Base-by-base conservation (phyloP, 2,329 filamentous ascomycete species). In the Hymenoscyphus scutula region DNA sequence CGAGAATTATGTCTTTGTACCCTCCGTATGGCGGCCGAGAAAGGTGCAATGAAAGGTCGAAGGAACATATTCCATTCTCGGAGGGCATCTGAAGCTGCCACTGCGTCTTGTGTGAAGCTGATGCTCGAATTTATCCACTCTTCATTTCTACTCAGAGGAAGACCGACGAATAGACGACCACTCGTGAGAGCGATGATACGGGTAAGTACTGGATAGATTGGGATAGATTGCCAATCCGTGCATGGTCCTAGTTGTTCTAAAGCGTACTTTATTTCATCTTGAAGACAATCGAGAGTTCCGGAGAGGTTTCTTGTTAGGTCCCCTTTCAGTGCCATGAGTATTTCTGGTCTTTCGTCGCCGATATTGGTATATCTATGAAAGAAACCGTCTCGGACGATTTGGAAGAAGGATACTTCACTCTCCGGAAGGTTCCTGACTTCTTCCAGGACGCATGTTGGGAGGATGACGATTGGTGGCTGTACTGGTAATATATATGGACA, bases 101-200 rank as follows among this genome's bases (percentile, higher is more conserved):
- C 23, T 64, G 25, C 23, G 41, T 67, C 58, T 11, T 54, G 53
- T 1, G 68, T 66, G 51, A 69, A 70, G 8, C 57, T 58, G 32
- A 67, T 70, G 0, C 67, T 67, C 1, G 65, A 56, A 7, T 65
- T 30, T 4, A 71, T 60, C 69, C 69, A 73, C 30, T 72, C 68
- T 27, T 71, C 67, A 0, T 72, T 64, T 6, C 71, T 53, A 29
- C 69, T 69, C 3, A 72, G 41, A 1, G 67, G 69, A 2, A 56
- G 56, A 1, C 70, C 69, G 29, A 72, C 71, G 29, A 72, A 72
- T 1, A 69, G 65, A 6, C 71, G 60, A 3, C 69, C 81, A 38
- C 75, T 76, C 13, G 78, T 66, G 2, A 75, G 67, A 3, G 78
- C 75, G 2, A 81, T 73, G 34, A 79, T 73, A 1, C 71, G 65